Percentiles rank a stretch among this genome's conserved stretches.
These are phyloP conservation scores for Aureobasidium leucospermi DNA, from an alignment of 2,329 filamentous ascomycete genomes.

Conservation along the genomic window DNA sequence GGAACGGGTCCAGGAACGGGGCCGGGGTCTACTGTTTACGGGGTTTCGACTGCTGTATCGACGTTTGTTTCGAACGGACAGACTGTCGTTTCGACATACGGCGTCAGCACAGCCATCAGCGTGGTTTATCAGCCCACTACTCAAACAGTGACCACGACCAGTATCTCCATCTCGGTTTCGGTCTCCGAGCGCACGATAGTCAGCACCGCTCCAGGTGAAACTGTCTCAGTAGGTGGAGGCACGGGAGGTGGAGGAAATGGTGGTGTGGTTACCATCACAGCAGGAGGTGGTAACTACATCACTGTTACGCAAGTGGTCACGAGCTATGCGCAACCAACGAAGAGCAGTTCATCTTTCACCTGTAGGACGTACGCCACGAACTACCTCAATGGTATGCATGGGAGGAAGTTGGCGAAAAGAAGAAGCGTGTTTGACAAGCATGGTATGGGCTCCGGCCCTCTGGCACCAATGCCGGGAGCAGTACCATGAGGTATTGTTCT, in stretches of 20 bases:
- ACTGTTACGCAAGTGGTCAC: slow-evolving; percentile 20
- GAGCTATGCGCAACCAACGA: slow-evolving; percentile 15
- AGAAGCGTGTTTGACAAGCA: slow-evolving; percentile 20
- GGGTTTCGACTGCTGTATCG: slow-evolving; percentile 20
- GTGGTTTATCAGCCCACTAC: slow-evolving; percentile 19
- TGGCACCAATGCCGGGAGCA: slow-evolving; percentile 13
- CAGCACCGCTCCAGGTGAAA: slow-evolving; percentile 16
- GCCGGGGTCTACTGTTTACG: slow-evolving; percentile 19
- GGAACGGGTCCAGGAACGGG: slow-evolving; percentile 13
- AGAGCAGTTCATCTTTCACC: slow-evolving; percentile 18
- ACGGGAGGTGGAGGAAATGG: slow-evolving; percentile 10
- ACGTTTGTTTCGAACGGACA: slow-evolving; percentile 23
- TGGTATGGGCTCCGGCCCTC: slow-evolving; percentile 4
- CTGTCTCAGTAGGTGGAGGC: slow-evolving; percentile 13
- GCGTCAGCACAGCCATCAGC: slow-evolving; percentile 22
- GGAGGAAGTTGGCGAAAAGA: slow-evolving; percentile 13
- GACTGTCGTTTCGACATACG: slow-evolving; percentile 21
- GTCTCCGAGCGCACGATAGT: slow-evolving; percentile 16
- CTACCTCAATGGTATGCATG: slow-evolving; percentile 21
- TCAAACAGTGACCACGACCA: slow-evolving; percentile 23
- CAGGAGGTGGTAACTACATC: slow-evolving; percentile 18
- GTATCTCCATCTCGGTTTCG: slow-evolving; percentile 16
- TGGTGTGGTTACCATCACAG: slow-evolving; percentile 18
- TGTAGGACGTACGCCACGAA: slow-evolving; percentile 24
- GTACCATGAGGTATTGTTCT: not conserved